These are phyloP conservation scores for Populus davidiana DNA, from an alignment of 345 rosid genomes.

Conservation along the genomic window DNA sequence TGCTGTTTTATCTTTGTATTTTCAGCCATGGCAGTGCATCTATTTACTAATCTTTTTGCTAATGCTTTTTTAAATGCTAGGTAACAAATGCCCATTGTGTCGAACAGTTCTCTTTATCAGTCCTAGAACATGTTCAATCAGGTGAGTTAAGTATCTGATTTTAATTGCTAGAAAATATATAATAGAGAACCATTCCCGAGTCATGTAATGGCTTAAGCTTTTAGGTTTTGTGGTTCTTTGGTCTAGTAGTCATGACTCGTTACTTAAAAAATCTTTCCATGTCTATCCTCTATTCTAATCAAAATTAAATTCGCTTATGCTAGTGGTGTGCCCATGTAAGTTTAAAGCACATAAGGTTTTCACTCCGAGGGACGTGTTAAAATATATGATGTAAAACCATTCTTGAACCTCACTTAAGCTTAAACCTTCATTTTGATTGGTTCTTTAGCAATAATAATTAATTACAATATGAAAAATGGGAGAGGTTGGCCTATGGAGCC, in stretches of 20 bases:
- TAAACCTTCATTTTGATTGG: neutral
- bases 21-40: slow-evolving; percentile 1
- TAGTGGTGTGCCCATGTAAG: neutral
- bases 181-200: neutral
- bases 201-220: neutral
- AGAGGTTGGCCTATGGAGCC: neutral
- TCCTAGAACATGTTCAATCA: slow-evolving; percentile 79
- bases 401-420: neutral
- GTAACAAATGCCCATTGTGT: slow-evolving; percentile 94
- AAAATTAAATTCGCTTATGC: neutral
- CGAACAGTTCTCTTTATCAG: slow-evolving; percentile 82
- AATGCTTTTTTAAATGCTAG: slow-evolving; percentile 35
- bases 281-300: neutral
- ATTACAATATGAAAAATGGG: neutral
- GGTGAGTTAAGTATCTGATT: slow-evolving; percentile 36
- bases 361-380: neutral
- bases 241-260: neutral
- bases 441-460: neutral
- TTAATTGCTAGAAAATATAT: neutral
- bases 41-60: slow-evolving; percentile 8
- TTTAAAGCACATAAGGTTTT: neutral
- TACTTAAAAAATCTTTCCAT: neutral
- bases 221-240: neutral
- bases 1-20: slow-evolving; percentile 10
- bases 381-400: neutral